phyloP scores from a whole-genome alignment of 78 protist species.

The Pelomyxa schiedti region DNA sequence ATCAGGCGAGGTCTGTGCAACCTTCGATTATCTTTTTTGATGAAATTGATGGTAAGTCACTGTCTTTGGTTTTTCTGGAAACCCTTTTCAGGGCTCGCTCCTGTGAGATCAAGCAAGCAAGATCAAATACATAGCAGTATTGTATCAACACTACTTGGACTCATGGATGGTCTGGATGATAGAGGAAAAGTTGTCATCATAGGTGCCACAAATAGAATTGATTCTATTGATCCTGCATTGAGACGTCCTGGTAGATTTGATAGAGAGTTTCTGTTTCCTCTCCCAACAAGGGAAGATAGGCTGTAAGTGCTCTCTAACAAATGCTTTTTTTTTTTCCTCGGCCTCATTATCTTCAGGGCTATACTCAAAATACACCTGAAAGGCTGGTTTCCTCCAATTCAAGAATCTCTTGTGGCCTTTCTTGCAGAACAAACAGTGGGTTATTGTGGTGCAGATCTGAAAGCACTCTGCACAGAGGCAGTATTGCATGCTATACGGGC shows the following conservation, averaged over 20 bases:
- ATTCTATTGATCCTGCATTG: conserved; percentile 98
- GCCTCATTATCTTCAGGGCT: too few relatives aligned
- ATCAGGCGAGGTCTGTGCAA: conserved; percentile 97
- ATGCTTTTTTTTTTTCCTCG: too few relatives aligned
- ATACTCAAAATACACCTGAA: conserved; percentile 46
- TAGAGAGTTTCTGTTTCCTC: conserved; percentile 92
- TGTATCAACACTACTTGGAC: conserved; percentile 48
- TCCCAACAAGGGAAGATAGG: conserved; percentile 56
- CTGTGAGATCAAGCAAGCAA: conserved; percentile 77
- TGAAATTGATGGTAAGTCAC: conserved; percentile 91
- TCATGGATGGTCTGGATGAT: conserved; percentile 99
- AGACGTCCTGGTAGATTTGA: conserved; percentile 98
- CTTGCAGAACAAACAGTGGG: conserved; percentile 36
- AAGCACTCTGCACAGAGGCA: conserved; percentile 58
- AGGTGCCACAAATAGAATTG: conserved; percentile 99
- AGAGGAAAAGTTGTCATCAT: conserved; percentile 93
- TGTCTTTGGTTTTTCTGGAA: conserved; percentile 76
- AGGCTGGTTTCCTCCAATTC: conserved; percentile 21
- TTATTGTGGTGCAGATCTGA: conserved; percentile 45
- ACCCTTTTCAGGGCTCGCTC: conserved; percentile 54
- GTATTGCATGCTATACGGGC: conserved; percentile 32
- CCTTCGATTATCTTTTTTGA: conserved; percentile 99
- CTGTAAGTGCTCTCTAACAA: conserved; percentile 56
- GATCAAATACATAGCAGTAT: not conserved
- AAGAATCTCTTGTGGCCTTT: not conserved